Evolutionary conservation across 2,329 filamentous ascomycete genomes (phyloP), one percentile per base, ranked within the genome.

Genomic region (Trichoderma breve): DNA sequence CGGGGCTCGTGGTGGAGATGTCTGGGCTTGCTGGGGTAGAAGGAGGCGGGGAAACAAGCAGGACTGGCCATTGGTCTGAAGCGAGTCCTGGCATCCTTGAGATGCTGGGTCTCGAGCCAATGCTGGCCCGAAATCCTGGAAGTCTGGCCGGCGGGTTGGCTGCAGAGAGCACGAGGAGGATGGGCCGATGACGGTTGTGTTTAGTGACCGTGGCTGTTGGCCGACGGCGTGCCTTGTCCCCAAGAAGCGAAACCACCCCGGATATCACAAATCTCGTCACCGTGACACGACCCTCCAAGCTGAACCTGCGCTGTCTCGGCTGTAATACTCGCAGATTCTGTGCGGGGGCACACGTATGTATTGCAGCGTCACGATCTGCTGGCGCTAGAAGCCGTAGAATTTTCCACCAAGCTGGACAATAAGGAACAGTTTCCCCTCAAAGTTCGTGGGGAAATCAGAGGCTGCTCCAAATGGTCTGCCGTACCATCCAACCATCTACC

Each of bases 361-460:
- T 32, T 36, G 39, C 57, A 51, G 39, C 43, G 32, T 51, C 12
- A 51, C 26, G 43, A 61, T 62, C 39, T 53, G 43, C 60, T 64
- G 51, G 28, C 64, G 71, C 64, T 72, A 72, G 71, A 69, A 72
- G 57, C 57, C 30, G n/a, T 72, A 47, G 71, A 72, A 72, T 57
- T 32, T 72, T 72, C 71, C 47, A 69, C 36, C 28, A 12, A 39
- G 28, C 21, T 63, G 26, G 57, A 32, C 3, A 28, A n/a, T 43
- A 26, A 32, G 51, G 51, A 6, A 43, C 6, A 26, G n/a, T 18
- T 64, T 57, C 14, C 47, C 60, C 43, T 28, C 60, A 32, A 61
- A 4, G 18, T 34, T 71, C 67, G 57, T 70, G 67, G 66, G 66
- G 57, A 51, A n/a, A 21, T 61, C 26, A 55, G 34, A 53, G 55